Conservation (phyloP, 345 rosid genomes). For the Durio zibethinus region DNA sequence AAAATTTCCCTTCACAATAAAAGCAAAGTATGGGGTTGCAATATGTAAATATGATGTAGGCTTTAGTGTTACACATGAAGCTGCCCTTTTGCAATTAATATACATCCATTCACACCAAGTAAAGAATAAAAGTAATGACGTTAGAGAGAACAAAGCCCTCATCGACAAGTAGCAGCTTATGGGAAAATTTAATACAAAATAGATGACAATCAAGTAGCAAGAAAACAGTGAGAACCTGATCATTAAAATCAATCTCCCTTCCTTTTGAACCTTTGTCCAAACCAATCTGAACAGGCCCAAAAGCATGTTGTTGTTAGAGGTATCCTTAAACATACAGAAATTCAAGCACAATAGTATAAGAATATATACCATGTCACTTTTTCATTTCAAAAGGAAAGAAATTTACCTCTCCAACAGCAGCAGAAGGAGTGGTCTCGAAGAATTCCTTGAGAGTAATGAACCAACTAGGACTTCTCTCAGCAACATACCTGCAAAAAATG, state of each 20-base stretch:
- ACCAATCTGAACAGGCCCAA: slow-evolving; percentile 54
- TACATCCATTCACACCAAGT: not conserved
- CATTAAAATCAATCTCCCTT: slow-evolving; percentile 61
- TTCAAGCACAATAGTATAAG: not conserved
- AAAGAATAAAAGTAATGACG: not conserved
- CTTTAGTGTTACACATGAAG: not conserved
- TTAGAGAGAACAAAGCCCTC: not conserved
- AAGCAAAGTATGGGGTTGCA: not conserved
- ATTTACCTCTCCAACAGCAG: slow-evolving; percentile 89
- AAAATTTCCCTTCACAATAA: not conserved
- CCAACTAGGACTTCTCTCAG: slow-evolving; percentile 77
- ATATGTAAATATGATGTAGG: not conserved
- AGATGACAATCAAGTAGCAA: not conserved
- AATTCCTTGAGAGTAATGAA: slow-evolving; percentile 58
- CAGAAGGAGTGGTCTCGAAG: slow-evolving; percentile 65
- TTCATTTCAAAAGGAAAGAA: not conserved
- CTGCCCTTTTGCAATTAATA: not conserved
- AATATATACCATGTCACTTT: not conserved
- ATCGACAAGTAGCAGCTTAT: not conserved
- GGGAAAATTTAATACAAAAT: not conserved
- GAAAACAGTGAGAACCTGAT: slow-evolving; percentile 50
- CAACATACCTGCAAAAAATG: slow-evolving; percentile 44
- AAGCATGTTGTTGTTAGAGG: not conserved
- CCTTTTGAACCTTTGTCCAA: slow-evolving; percentile 88
- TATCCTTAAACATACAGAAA: not conserved